Evolutionary conservation across 352 stramenopile species (phyloP), one percentile per base, ranked within the genome.

Genomic region (Globisporangium nodosum): DNA sequence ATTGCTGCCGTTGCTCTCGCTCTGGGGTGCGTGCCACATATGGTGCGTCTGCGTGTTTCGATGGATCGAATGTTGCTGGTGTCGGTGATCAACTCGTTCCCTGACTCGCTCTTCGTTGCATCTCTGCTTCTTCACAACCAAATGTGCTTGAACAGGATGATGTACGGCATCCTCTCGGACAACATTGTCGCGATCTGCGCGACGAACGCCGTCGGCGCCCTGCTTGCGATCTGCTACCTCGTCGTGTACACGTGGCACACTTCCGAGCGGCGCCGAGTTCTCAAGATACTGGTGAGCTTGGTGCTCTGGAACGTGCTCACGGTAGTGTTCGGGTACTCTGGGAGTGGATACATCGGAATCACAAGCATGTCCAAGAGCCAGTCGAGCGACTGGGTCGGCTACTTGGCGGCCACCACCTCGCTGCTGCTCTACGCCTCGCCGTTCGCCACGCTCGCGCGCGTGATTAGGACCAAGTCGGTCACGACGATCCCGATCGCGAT

Each of bases 1-100:
- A 40, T 53, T 78, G 45, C 69, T 78, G 40, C 69, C 69, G 0
- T 60, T 81, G 35, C 66, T 81, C 15, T 64, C 66, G 35, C 63
- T 81, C 24, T 73, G 68, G 60, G 54, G 74, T 15, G 74, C 68
- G 42, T 76, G 65, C 7, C 68, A 76, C 52, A 66, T 74, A 30
- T 60, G 73, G 68, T 75, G 66, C 27, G 54, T 46, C 15, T 18
- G 4, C 5, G 27, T 18, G 11, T 35, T 20, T 31, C 13, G n/a
- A 11, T 31, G 18, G 5, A 16, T 16, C 2, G 2, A 13, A 5
- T 18, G n/a, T n/a, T n/a, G n/a, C n/a, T n/a, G n/a, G n/a, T n/a
- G n/a, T n/a, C n/a, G n/a, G n/a, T n/a, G n/a, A n/a, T n/a, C n/a
- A n/a, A n/a, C n/a, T n/a, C n/a, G n/a, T n/a, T n/a, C n/a, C 4